Percentiles rank a stretch among this genome's conserved stretches.
phyloP scores from a whole-genome alignment of 2,329 filamentous ascomycete genomes.

The Fusarium sp. region DNA sequence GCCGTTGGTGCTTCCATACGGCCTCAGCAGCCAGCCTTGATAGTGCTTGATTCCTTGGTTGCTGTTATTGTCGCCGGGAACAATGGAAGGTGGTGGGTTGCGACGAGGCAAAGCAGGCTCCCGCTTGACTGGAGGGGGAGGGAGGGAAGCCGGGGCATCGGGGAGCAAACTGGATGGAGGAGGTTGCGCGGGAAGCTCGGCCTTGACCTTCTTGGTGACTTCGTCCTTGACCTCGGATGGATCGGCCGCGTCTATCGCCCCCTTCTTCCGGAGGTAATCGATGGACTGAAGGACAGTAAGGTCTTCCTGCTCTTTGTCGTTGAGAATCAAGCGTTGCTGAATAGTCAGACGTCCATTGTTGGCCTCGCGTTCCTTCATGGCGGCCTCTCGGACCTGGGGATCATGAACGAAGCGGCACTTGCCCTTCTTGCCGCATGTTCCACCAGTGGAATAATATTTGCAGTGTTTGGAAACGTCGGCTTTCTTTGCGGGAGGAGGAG shows the following conservation, averaged over 20 bases:
- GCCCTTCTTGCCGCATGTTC: slow-evolving; percentile 78
- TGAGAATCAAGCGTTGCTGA: slow-evolving; percentile 73
- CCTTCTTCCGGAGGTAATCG: slow-evolving; percentile 72
- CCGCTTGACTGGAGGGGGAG: slow-evolving; percentile 50
- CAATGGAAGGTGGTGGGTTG: slow-evolving; percentile 49
- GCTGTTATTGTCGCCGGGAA: slow-evolving; percentile 48
- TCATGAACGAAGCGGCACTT: slow-evolving; percentile 81
- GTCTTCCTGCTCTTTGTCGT: slow-evolving; percentile 77
- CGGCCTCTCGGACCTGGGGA: slow-evolving; percentile 70
- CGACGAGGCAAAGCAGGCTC: slow-evolving; percentile 47
- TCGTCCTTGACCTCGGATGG: slow-evolving; percentile 28
- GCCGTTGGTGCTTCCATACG: slow-evolving; percentile 50
- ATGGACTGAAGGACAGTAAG: slow-evolving; percentile 74
- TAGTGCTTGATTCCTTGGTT: slow-evolving; percentile 50
- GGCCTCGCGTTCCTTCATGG: slow-evolving; percentile 71
- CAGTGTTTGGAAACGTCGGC: slow-evolving; percentile 74
- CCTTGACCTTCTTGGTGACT: slow-evolving; percentile 28
- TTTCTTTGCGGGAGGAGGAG: slow-evolving; percentile 63
- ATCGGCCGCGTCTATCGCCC: slow-evolving; percentile 56
- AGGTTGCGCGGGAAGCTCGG: slow-evolving; percentile 25
- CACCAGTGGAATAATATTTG: slow-evolving; percentile 78
- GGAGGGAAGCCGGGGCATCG: slow-evolving; percentile 53
- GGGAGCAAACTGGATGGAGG: slow-evolving; percentile 51
- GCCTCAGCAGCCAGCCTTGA: slow-evolving; percentile 53
- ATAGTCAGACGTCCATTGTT: slow-evolving; percentile 76